These are phyloP conservation scores for Globisporangium takayamanum DNA, from an alignment of 352 stramenopile genomes.

Conservation along the genomic window DNA sequence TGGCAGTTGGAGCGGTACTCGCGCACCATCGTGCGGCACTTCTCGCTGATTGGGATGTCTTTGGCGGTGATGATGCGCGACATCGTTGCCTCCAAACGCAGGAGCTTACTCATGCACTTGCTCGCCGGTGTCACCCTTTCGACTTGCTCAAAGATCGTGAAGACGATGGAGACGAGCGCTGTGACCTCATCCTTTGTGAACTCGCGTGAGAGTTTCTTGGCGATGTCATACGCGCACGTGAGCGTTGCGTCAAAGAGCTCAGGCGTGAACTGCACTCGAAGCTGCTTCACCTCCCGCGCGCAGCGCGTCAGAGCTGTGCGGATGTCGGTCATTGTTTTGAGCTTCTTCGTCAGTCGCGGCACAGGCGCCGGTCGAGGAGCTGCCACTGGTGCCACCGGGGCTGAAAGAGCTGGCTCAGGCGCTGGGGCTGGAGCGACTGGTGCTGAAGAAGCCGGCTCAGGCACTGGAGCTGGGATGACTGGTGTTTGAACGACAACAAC, in stretches of 20 bases:
- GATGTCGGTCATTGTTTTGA: not conserved
- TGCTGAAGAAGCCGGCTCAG: no score
- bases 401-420: no score
- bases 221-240: slow-evolving; percentile 37
- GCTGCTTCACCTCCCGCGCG: slow-evolving; percentile 20
- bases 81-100: slow-evolving; percentile 45
- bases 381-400: not conserved
- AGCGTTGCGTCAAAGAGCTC: slow-evolving; percentile 34
- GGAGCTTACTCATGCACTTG: slow-evolving; percentile 38
- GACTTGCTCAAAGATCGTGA: slow-evolving; percentile 36
- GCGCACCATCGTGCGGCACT: slow-evolving; percentile 23
- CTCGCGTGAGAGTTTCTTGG: slow-evolving; percentile 31
- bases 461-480: no score
- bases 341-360: not conserved
- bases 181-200: slow-evolving; percentile 29
- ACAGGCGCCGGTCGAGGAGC: no score
- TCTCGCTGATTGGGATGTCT: slow-evolving; percentile 22
- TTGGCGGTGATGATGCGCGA: slow-evolving; percentile 21
- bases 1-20: slow-evolving; percentile 45
- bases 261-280: slow-evolving; percentile 37
- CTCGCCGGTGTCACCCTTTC: slow-evolving; percentile 25
- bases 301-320: slow-evolving; percentile 18
- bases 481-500: not conserved
- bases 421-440: no score
- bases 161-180: slow-evolving; percentile 28